Conservation (phyloP, 1,284 basidiomycete genomes). For the Puccinia novopanici region DNA sequence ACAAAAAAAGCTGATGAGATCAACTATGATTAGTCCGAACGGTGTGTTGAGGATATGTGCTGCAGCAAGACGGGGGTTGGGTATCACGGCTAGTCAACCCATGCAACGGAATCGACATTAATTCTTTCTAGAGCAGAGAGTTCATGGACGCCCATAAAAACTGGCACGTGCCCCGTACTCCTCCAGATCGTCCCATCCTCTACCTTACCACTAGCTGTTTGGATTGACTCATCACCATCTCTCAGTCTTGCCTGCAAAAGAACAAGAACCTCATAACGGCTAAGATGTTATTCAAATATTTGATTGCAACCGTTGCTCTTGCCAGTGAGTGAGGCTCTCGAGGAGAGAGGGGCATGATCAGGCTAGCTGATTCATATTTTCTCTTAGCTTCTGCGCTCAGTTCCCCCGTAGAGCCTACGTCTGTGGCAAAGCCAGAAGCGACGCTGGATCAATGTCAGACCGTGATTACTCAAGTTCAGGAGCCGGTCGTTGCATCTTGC, state of each 20-base stretch:
- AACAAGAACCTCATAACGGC: background rate
- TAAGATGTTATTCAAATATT: conserved; percentile 27
- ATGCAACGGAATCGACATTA: background rate
- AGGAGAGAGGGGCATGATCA: background rate
- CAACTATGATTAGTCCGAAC: background rate
- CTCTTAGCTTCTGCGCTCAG: background rate
- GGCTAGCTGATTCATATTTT: background rate
- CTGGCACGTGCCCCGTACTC: background rate
- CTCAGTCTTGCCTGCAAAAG: background rate
- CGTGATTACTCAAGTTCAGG: background rate
- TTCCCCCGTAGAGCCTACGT: background rate
- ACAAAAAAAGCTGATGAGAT: background rate
- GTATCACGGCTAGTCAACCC: background rate
- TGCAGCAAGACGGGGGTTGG: background rate
- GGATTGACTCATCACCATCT: background rate
- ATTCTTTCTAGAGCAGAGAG: background rate
- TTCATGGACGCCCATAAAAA: background rate
- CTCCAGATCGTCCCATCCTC: background rate
- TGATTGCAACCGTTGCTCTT: conserved; percentile 7
- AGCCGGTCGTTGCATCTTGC: conserved; percentile 6
- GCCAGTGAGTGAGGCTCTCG: conserved; percentile 2
- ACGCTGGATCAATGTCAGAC: background rate
- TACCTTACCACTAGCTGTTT: background rate
- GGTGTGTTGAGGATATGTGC: background rate
- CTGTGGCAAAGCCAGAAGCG: background rate